These are phyloP conservation scores for Cadophora gregata DNA, from an alignment of 2,329 filamentous ascomycete species.

Conservation along the genomic window DNA sequence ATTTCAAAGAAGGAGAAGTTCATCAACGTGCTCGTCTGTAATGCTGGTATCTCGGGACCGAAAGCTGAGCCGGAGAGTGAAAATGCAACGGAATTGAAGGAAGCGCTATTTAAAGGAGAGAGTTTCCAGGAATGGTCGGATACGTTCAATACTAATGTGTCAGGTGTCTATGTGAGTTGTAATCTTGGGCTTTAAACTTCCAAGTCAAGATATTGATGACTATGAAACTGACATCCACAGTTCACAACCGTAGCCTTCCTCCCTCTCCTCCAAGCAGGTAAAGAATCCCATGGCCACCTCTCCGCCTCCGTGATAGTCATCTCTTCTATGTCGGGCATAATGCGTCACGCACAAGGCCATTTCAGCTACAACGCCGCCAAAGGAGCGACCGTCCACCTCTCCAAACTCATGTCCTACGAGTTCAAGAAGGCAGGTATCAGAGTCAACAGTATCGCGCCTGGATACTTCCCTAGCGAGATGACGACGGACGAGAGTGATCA, in stretches of 20 bases:
- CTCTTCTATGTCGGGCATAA: conserved; percentile 40
- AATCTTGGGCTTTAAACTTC: too few relatives aligned
- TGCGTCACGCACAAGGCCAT: conserved; percentile 39
- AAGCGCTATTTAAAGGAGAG: conserved; percentile 61
- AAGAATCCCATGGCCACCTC: conserved; percentile 48
- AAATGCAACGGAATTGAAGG: conserved; percentile 57
- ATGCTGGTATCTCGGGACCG: conserved; percentile 60
- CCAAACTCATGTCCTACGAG: conserved; percentile 59
- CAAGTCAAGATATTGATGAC: neutral
- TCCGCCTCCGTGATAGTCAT: conserved; percentile 41
- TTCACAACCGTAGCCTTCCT: conserved; percentile 68
- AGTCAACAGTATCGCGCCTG: conserved; percentile 62
- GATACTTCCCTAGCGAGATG: conserved; percentile 63
- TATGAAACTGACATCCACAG: conserved; percentile 3
- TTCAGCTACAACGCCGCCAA: conserved; percentile 51
- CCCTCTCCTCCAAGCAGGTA: conserved; percentile 62
- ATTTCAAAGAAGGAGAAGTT: conserved; percentile 60
- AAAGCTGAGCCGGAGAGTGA: conserved; percentile 47
- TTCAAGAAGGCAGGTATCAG: conserved; percentile 59
- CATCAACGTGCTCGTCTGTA: conserved; percentile 62
- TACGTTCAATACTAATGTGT: conserved; percentile 76
- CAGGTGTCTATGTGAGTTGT: conserved; percentile 55
- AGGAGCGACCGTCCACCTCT: conserved; percentile 58
- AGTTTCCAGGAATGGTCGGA: conserved; percentile 71
- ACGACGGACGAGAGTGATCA: conserved; percentile 54